These are phyloP conservation scores for Cercospora nicotianae DNA, from an alignment of 2,329 filamentous ascomycete species.

Conservation along the genomic window DNA sequence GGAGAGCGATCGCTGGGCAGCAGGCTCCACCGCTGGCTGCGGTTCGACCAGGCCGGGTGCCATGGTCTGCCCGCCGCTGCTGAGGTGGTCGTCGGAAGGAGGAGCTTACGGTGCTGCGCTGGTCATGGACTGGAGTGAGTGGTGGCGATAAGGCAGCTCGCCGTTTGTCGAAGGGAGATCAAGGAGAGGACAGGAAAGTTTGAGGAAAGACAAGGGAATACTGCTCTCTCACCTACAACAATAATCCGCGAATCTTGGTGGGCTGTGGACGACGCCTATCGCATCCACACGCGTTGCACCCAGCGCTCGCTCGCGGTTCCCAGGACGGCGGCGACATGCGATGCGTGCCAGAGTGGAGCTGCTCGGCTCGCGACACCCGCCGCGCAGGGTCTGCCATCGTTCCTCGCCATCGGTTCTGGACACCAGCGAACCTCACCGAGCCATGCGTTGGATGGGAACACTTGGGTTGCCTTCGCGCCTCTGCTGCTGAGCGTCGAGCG, in stretches of 20 bases:
- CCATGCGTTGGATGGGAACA: no score
- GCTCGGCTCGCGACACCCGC: not conserved
- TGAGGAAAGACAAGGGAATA: not conserved
- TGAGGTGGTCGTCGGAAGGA: not conserved
- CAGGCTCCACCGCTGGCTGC: slow-evolving; percentile 49
- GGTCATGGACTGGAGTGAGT: not conserved
- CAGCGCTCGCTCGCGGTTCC: not conserved
- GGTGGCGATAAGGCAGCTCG: not conserved
- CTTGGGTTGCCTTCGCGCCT: no score
- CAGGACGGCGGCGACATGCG: slow-evolving; percentile 12
- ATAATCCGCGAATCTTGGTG: not conserved
- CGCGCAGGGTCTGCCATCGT: not conserved
- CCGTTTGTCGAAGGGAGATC: not conserved
- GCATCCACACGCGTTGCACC: not conserved
- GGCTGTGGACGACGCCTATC: slow-evolving; percentile 1
- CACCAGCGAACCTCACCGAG: not conserved
- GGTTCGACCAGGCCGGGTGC: slow-evolving; percentile 58
- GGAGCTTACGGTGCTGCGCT: not conserved
- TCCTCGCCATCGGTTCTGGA: not conserved
- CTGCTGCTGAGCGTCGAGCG: not conserved
- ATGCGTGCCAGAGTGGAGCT: not conserved
- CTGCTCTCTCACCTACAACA: not conserved
- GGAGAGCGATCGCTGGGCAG: slow-evolving; percentile 52
- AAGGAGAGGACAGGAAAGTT: not conserved
- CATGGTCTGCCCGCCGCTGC: slow-evolving; percentile 44